Base-by-base conservation (phyloP, 192 early-diverging fungal genomes). In the Endogone sp. region DNA sequence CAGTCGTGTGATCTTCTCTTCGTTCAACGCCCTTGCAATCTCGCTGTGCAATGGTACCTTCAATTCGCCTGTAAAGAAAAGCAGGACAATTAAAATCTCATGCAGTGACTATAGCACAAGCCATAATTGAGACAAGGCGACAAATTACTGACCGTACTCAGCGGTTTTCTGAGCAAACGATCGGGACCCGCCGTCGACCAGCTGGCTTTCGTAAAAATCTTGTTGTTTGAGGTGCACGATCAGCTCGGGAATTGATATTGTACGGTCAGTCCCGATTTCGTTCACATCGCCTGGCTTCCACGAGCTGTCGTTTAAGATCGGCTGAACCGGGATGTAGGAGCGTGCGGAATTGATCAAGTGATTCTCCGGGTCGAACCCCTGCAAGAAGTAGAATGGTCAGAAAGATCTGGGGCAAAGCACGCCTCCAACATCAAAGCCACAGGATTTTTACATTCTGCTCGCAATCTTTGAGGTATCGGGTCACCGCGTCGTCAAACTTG, bases 161-260 rank as follows among this genome's bases (percentile, higher is more conserved):
- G 29, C 62, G n/a, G 4, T 22, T 55, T 24, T 61, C 65, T 30
- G 44, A 59, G 30, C 74, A 62, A 32, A 69, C 56, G 10, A 56
- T 58, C 16, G 80, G 24, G n/a, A 70, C 11, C 54, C 69, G 21
- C 70, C 65, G 4, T 64, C 55, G n/a, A 56, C 66, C 21, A 86
- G 63, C 55, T 86, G 85, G 31, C 62, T 68, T 10, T 57, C 22
- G 62, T 86, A 86, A 37, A 77, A 82, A n/a, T 55, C 29, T 37
- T 77, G 59, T 9, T 56, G n/a, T 62, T 68, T 71, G 3, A 85
- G 26, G 9, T 26, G 30, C 37, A 76, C 60, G 13, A 82, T 28
- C 23, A 82, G 64, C 4, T 31, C 8, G 32, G 27, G 69, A 2
- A 76, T 72, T 6, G 37, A 49, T 49, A 49, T 49, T 11, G 6